phyloP scores from a whole-genome alignment of 2,329 filamentous ascomycete species.

The Alternaria gansuensis region DNA sequence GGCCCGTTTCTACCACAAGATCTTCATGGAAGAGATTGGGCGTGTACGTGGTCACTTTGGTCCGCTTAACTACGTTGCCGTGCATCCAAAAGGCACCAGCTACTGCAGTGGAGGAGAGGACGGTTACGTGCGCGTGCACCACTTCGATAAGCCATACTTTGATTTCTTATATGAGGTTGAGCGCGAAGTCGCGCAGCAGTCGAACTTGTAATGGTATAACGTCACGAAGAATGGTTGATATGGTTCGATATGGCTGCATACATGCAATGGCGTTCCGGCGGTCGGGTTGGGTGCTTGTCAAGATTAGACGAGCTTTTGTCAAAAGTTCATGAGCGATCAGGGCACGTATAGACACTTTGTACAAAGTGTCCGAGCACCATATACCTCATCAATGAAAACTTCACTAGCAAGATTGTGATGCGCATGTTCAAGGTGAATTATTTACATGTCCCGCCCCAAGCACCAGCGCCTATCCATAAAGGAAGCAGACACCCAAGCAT shows the following conservation, averaged over 20 bases:
- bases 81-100: constrained; percentile 87
- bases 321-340: constrained; percentile 25
- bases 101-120: constrained; percentile 98
- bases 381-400: constrained; percentile 19
- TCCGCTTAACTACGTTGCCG: constrained; percentile 93
- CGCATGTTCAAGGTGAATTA: background rate
- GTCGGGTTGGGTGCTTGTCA: constrained; percentile 28
- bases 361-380: constrained; percentile 13
- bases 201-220: constrained; percentile 45
- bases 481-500: constrained; percentile 39
- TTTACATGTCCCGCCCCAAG: constrained; percentile 29
- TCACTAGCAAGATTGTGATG: constrained; percentile 2
- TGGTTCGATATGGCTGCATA: constrained; percentile 38
- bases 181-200: constrained; percentile 67
- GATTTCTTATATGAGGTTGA: constrained; percentile 99
- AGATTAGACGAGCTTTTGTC: constrained; percentile 22
- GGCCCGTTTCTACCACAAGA: constrained; percentile 99
- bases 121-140: constrained; percentile 96
- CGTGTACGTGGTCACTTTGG: constrained; percentile 97
- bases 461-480: constrained; percentile 32
- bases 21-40: constrained; percentile 98
- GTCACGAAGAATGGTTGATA: constrained; percentile 31
- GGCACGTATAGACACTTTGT: constrained; percentile 12
- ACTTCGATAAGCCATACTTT: constrained; percentile 98
- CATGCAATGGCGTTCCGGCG: constrained; percentile 52